A percentile compares a stretch with the other conserved stretches of the same genome.
phyloP scores from a whole-genome alignment of 441 rosid genomes.

The Bocquillonia castaneifolia region DNA sequence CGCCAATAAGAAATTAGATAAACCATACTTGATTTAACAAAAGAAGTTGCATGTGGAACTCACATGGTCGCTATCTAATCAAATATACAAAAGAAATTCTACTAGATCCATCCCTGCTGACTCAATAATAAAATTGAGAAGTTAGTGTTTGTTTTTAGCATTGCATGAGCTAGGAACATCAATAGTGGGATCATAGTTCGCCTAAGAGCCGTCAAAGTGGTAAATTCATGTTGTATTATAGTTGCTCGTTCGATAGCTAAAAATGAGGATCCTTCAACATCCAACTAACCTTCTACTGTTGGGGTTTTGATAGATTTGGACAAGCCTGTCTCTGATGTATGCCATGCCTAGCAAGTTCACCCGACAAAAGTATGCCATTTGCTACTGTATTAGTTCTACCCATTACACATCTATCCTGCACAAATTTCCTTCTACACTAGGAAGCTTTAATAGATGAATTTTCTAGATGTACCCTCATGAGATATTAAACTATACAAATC shows the following conservation, averaged over 20 bases:
- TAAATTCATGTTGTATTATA: conserved; percentile 25
- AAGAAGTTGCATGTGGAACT: conserved; percentile 31
- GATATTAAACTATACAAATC: no score
- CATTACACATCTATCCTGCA: neutral
- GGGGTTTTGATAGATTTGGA: conserved; percentile 13
- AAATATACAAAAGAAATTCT: neutral
- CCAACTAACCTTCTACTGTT: conserved; percentile 10
- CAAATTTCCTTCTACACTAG: neutral
- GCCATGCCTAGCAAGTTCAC: neutral
- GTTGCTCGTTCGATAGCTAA: conserved; percentile 38
- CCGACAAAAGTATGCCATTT: neutral
- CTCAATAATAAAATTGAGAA: conserved; percentile 20
- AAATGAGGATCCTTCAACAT: conserved; percentile 29
- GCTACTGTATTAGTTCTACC: neutral
- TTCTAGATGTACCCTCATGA: neutral
- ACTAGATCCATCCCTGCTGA: neutral
- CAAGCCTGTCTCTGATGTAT: conserved; percentile 18
- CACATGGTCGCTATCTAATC: conserved; percentile 31
- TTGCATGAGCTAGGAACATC: neutral
- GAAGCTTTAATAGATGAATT: neutral
- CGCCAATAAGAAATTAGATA: conserved; percentile 13
- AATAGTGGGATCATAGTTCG: neutral
- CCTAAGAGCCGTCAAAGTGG: conserved; percentile 21
- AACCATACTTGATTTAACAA: neutral
- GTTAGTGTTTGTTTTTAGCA: conserved; percentile 28